Percentiles rank a stretch among this genome's conserved stretches.
Evolutionary conservation across 2,329 filamentous ascomycete species (phyloP).

Genomic region (Venturia asperata): DNA sequence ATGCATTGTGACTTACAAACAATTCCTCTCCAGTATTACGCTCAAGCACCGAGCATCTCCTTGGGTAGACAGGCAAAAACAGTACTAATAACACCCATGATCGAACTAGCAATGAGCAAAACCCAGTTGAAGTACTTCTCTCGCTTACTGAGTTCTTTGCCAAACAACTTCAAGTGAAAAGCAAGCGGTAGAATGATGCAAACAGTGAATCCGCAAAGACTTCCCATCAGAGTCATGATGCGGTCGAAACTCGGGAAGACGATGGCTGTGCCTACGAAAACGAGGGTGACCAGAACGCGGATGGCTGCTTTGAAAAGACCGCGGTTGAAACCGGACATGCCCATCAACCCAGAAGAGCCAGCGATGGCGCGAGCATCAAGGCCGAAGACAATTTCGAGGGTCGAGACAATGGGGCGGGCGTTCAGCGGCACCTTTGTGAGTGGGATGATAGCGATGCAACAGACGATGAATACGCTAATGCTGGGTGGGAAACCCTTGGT

Average conservation of each 20-base stretch:
- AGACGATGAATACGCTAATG: constrained; percentile 70
- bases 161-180: constrained; percentile 88
- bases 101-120: constrained; percentile 61
- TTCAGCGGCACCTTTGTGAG: constrained; percentile 87
- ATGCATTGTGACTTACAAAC: not conserved
- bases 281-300: constrained; percentile 58
- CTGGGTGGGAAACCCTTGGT: constrained; percentile 65
- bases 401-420: constrained; percentile 79
- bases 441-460: constrained; percentile 87
- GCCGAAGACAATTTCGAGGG: constrained; percentile 71
- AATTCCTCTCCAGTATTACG: not conserved
- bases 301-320: constrained; percentile 54
- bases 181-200: constrained; percentile 83
- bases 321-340: constrained; percentile 51
- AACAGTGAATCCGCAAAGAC: constrained; percentile 84
- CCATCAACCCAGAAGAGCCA: constrained; percentile 42
- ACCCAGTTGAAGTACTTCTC: constrained; percentile 63
- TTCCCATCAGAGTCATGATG: constrained; percentile 87
- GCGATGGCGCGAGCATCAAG: constrained; percentile 54
- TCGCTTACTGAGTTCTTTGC: constrained; percentile 54
- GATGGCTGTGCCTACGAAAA: constrained; percentile 70
- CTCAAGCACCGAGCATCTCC: constrained; percentile 39
- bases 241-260: constrained; percentile 74
- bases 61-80: constrained; percentile 84
- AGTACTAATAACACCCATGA: constrained; percentile 70